Evolutionary conservation across 257 asterid species (phyloP), one percentile per base, ranked within the genome.

Genomic region (Petunia secreta): DNA sequence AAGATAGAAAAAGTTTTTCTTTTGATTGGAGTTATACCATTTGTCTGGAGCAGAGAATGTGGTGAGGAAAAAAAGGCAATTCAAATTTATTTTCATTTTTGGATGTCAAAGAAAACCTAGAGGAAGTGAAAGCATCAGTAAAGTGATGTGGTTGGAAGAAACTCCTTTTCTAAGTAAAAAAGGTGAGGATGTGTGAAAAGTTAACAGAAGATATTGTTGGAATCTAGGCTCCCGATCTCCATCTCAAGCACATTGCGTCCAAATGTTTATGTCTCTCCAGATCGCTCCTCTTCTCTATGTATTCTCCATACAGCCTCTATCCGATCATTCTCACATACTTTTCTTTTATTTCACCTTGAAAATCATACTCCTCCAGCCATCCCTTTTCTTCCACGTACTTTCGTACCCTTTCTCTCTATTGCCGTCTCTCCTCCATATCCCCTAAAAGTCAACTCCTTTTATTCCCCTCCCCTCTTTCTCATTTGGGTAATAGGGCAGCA

Each of bases 61-160:
- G 7, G 44, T 11, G 60, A 48, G 58, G 11, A 50, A 34, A 71
- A 46, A 8, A 50, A 10, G 59, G 60, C 3, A 25, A 48, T 9
- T 48, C 1, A 36, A 50, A 25, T 11, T 34, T 71, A 71, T 50
- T 71, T 11, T 50, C 77, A 25, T 71, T 71, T 71, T n/a, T 71
- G 52, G 44, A 71, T 48, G 25, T 71, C 60, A 50, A 34, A 50
- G 77, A 48, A 50, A 52, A 71, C 43, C 46, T 11, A 25, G 77
- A 11, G 44, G 34, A 71, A 71, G 62, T 44, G 41, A 46, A 69
- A 46, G 58, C n/a, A 44, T 25, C 25, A 46, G 59, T 50, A 48
- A 71, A 71, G 44, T 71, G 46, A 34, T 71, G 77, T 6, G 50
- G 3, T 64, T 64, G 73, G 62, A 71, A 50, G 60, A 50, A 46